Base-by-base conservation (phyloP, 2,329 filamentous ascomycete genomes). In the Xylaria sp. region DNA sequence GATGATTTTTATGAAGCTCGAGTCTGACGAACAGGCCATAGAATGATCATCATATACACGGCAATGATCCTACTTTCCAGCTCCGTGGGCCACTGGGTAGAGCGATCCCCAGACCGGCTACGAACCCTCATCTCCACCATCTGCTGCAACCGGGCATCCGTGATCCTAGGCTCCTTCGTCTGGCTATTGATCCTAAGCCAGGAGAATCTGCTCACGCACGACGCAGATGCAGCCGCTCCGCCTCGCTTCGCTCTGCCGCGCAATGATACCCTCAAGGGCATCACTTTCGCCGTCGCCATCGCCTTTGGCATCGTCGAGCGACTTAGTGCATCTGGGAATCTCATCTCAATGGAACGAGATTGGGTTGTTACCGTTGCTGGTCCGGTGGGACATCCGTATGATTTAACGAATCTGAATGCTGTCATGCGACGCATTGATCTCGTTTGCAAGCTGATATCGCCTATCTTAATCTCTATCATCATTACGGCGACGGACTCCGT, bases 401-500 rank as follows among this genome's bases (percentile, higher is more conserved):
- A 82, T 59, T 74, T 83, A 37, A 83, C 82, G 0, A 78, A 75
- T 66, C 69, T 88, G 2, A 88, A 88, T 73, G 82, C 86, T 0
- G 81, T 82, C 10, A 88, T 89, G 86, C 80, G 87, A 64, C 81
- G 86, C 8, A 88, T 89, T 69, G 87, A 89, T 71, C 80, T 89
- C 3, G 80, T 84, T 52, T 89, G 87, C 80, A 89, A 89, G 74
- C 82, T 89, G 15, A 67, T 86, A 37, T 84, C 84, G 0, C 87
- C 87, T 0, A 80, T 88, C 7, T 76, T 84, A 8, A 85, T 88
- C 25, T 85, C 86, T 0, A 62, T 84, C 7, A 72, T 88, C 13
- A 80, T 82, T 31, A 81, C 82, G 8, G 80, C 82, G 34, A 79
- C 84, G 15, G 78, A 79, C 7, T 85, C 83, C 1, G 81, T 83